Base-by-base conservation (phyloP, 495 filamentous ascomycete species). In the Glarea lozoyensis region DNA sequence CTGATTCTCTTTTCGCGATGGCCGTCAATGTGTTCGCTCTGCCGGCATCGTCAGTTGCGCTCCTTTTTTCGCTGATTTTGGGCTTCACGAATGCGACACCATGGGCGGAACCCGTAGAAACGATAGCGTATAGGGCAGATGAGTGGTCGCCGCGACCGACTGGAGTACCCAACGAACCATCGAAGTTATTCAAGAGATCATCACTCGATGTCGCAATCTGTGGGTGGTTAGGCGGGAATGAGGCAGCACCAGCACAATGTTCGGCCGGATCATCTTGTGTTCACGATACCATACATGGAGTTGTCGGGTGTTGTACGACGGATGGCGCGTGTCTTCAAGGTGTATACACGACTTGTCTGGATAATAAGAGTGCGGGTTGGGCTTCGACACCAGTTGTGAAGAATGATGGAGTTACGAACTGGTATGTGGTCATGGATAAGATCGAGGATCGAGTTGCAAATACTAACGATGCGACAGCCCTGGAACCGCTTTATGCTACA, bases 261-360 rank as follows among this genome's bases (percentile, higher is more conserved):
- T 30, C 42, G 10, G 37, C 27, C 10, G 53, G 53, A 15, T 56
- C 53, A 3, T 52, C 48, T 5, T 56, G 53, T 47, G 33, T 56
- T 32, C 42, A 52, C 34, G 53, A 56, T 40, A 52, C 49, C 2
- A 33, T 49, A 29, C 49, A 56, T 47, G 48, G 37, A 21, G 40
- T 43, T 29, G 40, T 56, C 0, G 53, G 53, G 18, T 56, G 53
- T 30, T 56, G 53, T 27, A 24, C 53, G 11, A 56, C 53, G 25
- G 43, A 42, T 35, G 53, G 53, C 12, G 32, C 53, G 7, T 56
- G 53, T 42, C 52, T 46, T 1, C 40, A 37, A 17, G 53, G 53
- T 21, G 53, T 56, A 2, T 56, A 56, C 30, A 49, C 53, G 13
- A 49, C 39, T 37, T 56, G 53, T 42, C 18, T 52, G n/a, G 48